Evolutionary conservation across 768 basidiomycete species (phyloP).

Genomic region (Trametopsis cervina): DNA sequence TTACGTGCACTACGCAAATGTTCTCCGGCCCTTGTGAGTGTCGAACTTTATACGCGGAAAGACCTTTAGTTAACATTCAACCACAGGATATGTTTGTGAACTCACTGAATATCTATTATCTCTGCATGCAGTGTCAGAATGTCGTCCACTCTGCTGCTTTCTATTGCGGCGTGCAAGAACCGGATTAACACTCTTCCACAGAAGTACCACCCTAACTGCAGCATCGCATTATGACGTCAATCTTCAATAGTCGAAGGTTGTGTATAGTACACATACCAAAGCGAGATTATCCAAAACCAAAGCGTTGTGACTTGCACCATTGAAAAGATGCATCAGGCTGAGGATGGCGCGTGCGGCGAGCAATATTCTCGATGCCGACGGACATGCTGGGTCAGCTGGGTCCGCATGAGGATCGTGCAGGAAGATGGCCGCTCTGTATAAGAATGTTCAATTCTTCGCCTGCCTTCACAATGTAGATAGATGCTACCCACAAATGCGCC

Average conservation of each 20-base stretch:
- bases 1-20: too few species aligned
- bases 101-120: neutral
- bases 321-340: constrained; percentile 57
- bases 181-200: neutral
- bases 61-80: too few species aligned
- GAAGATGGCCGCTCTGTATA: constrained; percentile 54
- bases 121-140: neutral
- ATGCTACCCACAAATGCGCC: constrained; percentile 6
- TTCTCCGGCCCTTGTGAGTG: too few species aligned
- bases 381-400: constrained; percentile 47
- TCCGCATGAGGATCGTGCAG: constrained; percentile 74
- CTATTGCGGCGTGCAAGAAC: neutral
- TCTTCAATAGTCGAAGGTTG: neutral
- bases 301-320: constrained; percentile 69
- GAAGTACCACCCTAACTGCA: neutral
- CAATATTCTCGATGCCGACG: constrained; percentile 62
- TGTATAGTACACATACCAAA: neutral
- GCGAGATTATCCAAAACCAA: constrained; percentile 62
- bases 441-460: too few species aligned
- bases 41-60: too few species aligned
- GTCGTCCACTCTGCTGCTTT: neutral
- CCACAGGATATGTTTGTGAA: neutral
- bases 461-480: too few species aligned
- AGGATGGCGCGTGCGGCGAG: constrained; percentile 59
- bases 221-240: neutral